These are phyloP conservation scores for Monilinia aucupariae DNA, from an alignment of 2,329 filamentous ascomycete species.

Conservation along the genomic window DNA sequence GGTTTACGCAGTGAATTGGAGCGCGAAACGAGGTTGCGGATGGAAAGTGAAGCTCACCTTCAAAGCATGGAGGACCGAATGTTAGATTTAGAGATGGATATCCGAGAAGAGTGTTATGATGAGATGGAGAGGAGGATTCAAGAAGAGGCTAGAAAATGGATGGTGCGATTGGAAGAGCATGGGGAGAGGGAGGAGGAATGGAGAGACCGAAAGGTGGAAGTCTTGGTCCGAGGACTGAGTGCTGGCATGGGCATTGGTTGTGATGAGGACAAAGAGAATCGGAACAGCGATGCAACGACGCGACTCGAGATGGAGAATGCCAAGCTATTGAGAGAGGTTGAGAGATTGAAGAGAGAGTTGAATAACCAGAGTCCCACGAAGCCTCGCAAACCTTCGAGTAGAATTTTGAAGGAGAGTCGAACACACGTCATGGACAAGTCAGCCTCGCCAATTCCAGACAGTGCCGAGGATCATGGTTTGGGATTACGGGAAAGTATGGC, in stretches of 20 bases:
- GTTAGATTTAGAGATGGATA: conserved; percentile 68
- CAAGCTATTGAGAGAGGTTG: conserved; percentile 58
- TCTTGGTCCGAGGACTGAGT: conserved; percentile 52
- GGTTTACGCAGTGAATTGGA: conserved; percentile 63
- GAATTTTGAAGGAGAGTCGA: conserved; percentile 6
- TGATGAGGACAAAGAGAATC: conserved; percentile 54
- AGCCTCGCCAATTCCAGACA: conserved; percentile 4
- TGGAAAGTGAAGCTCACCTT: conserved; percentile 68
- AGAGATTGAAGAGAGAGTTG: conserved; percentile 60
- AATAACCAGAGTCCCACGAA: conserved; percentile 42
- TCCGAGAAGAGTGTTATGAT: conserved; percentile 80
- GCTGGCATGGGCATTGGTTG: conserved; percentile 16
- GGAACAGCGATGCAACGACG: conserved; percentile 44
- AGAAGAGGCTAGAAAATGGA: conserved; percentile 75
- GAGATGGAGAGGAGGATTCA: conserved; percentile 79
- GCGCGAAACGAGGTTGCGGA: conserved; percentile 63
- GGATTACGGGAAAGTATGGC: conserved; percentile 7
- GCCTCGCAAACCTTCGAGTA: conserved; percentile 5
- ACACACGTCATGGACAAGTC: conserved; percentile 4
- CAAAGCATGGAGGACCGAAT: conserved; percentile 59
- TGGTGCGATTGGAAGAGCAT: conserved; percentile 70
- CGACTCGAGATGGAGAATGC: conserved; percentile 68
- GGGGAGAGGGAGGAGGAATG: conserved; percentile 76
- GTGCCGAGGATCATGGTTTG: conserved; percentile 17
- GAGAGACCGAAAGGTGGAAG: conserved; percentile 80